Evolutionary conservation across 1,284 basidiomycete genomes (phyloP).

Genomic region (Sanguinoderma infundibulare): DNA sequence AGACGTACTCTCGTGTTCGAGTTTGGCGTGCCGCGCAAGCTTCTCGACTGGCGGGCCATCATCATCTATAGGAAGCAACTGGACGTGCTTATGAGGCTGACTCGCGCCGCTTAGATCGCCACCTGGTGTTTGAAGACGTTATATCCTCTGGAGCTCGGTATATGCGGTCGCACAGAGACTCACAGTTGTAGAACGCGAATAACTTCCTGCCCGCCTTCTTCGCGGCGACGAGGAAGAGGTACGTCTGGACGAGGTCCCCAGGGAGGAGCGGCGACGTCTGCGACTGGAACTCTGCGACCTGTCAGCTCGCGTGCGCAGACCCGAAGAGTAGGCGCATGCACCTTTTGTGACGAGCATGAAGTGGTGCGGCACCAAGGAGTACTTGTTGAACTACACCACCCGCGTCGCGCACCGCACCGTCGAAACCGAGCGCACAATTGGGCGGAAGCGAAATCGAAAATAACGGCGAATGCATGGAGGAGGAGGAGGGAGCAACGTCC

Average conservation of each 20-base stretch:
- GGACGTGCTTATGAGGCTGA: conserved; percentile 87
- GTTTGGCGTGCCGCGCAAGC: conserved; percentile 57
- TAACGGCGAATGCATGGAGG: background rate
- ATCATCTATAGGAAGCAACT: conserved; percentile 72
- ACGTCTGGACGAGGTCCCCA: conserved; percentile 75
- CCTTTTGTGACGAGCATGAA: conserved; percentile 85
- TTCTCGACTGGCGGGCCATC: conserved; percentile 77
- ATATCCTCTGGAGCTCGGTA: too few species aligned
- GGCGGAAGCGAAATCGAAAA: background rate
- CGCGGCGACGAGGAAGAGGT: conserved; percentile 72
- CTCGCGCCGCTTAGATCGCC: conserved; percentile 85
- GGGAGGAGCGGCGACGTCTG: conserved; percentile 83
- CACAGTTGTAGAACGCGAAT: conserved; percentile 89
- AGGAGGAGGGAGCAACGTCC: background rate
- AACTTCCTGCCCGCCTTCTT: conserved; percentile 59
- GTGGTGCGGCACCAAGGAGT: conserved; percentile 80
- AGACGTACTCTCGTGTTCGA: conserved; percentile 63
- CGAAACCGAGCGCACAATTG: background rate
- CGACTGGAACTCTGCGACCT: conserved; percentile 61
- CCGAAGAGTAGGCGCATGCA: conserved; percentile 30
- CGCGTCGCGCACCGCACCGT: background rate
- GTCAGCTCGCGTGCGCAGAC: background rate
- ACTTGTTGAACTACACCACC: conserved; percentile 77
- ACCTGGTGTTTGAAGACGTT: too few species aligned
- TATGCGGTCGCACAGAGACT: conserved; percentile 9